phyloP scores from a whole-genome alignment of 805 yeast genomes.

The Suhomyces prunicola region DNA sequence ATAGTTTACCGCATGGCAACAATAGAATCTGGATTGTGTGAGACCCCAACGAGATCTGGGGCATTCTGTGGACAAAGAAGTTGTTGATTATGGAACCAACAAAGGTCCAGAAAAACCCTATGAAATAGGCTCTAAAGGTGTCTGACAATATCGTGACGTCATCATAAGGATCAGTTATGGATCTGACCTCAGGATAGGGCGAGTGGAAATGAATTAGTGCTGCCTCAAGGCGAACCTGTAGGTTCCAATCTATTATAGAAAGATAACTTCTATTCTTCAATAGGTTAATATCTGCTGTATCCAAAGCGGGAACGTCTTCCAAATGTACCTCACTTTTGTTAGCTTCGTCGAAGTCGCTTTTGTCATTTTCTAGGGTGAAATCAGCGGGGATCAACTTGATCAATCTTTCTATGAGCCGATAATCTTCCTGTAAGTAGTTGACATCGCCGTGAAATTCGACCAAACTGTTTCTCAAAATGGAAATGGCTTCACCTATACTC shows the following conservation, averaged over 20 bases:
- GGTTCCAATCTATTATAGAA: slow-evolving; percentile 22
- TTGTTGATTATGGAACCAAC: slow-evolving; percentile 55
- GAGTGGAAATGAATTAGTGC: slow-evolving; percentile 43
- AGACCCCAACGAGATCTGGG: slow-evolving; percentile 35
- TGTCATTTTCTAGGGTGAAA: neutral
- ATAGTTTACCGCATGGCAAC: slow-evolving; percentile 38
- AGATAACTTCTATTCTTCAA: slow-evolving; percentile 9
- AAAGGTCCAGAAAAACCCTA: slow-evolving; percentile 50
- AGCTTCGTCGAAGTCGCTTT: neutral
- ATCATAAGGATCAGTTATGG: slow-evolving; percentile 59
- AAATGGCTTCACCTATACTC: slow-evolving; percentile 21
- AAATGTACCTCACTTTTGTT: neutral
- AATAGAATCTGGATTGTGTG: slow-evolving; percentile 41
- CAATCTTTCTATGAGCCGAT: slow-evolving; percentile 27
- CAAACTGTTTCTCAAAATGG: slow-evolving; percentile 33
- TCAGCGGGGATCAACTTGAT: slow-evolving; percentile 18
- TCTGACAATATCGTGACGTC: slow-evolving; percentile 49
- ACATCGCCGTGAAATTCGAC: slow-evolving; percentile 34
- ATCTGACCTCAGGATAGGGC: slow-evolving; percentile 66
- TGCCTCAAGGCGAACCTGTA: slow-evolving; percentile 41
- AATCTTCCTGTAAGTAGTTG: slow-evolving; percentile 36
- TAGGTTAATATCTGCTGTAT: neutral
- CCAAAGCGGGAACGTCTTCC: neutral
- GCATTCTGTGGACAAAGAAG: slow-evolving; percentile 55
- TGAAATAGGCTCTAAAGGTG: slow-evolving; percentile 53